A percentile compares a stretch with the other conserved stretches of the same genome.
Conservation (phyloP, 495 filamentous ascomycete species). For the Darksidea phi region DNA sequence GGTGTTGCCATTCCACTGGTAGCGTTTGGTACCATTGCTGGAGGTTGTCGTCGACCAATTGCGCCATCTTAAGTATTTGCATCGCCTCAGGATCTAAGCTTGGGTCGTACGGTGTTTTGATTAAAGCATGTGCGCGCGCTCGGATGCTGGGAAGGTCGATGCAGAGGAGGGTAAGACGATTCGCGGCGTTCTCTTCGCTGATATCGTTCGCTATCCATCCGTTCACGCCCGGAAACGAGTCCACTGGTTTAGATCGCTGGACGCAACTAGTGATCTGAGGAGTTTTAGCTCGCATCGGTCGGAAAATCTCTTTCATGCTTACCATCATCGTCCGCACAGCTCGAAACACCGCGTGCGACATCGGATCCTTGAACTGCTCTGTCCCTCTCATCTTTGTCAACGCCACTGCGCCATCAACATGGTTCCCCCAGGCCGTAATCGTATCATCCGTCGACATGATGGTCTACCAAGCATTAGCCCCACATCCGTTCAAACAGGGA, state of each 20-base stretch:
- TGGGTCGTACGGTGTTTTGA: slow-evolving; percentile 9
- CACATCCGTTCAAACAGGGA: not conserved
- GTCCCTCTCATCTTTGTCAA: slow-evolving; percentile 37
- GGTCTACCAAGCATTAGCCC: slow-evolving; percentile 22
- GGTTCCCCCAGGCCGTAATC: slow-evolving; percentile 35
- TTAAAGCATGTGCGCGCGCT: slow-evolving; percentile 20
- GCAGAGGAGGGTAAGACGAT: slow-evolving; percentile 38
- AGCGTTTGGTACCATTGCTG: slow-evolving; percentile 35
- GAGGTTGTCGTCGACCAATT: slow-evolving; percentile 35
- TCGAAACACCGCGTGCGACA: slow-evolving; percentile 36
- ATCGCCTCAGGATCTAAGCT: slow-evolving; percentile 12
- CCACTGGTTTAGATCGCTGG: slow-evolving; percentile 36
- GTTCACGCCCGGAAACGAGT: slow-evolving; percentile 33
- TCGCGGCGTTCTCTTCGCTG: slow-evolving; percentile 36
- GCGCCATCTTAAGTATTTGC: slow-evolving; percentile 28
- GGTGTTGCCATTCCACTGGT: slow-evolving; percentile 32
- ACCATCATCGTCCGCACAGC: slow-evolving; percentile 41
- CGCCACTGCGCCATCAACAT: slow-evolving; percentile 41
- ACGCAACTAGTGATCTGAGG: slow-evolving; percentile 38
- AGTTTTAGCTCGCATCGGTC: not conserved
- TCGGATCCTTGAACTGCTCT: slow-evolving; percentile 37
- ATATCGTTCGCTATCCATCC: slow-evolving; percentile 33
- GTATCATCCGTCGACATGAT: slow-evolving; percentile 35
- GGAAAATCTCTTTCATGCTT: not conserved
- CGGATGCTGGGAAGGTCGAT: slow-evolving; percentile 38